Evolutionary conservation across 2,329 filamentous ascomycete genomes (phyloP).

Genomic region (Juglanconis sp.): DNA sequence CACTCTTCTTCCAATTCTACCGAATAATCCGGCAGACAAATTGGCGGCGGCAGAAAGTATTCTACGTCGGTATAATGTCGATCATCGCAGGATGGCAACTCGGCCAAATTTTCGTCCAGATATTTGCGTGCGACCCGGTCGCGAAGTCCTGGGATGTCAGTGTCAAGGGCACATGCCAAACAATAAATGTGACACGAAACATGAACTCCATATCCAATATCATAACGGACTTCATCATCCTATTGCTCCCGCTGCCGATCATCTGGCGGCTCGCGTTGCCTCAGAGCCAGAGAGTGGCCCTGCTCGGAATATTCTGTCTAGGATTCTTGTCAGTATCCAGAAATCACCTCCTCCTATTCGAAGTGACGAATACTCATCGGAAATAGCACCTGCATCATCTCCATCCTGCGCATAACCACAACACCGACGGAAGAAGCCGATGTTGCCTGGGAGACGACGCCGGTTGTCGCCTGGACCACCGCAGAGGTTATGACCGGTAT

Average conservation of each 20-base stretch:
- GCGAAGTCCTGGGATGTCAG: background rate
- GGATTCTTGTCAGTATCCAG: constrained; percentile 5
- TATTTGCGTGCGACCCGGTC: constrained; percentile 4
- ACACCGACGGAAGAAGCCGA: background rate
- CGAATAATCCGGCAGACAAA: constrained; percentile 3
- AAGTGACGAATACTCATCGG: background rate
- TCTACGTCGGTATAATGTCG: background rate
- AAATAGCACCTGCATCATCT: constrained; percentile 6
- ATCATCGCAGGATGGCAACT: constrained; percentile 2
- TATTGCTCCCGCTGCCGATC: constrained; percentile 7
- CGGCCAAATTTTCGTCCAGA: constrained; percentile 1
- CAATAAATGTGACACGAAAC: background rate
- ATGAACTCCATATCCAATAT: constrained; percentile 7
- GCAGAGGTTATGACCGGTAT: constrained; percentile 5
- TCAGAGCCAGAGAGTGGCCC: background rate
- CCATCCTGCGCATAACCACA: constrained; percentile 3
- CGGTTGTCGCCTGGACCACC: constrained; percentile 1
- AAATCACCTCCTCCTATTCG: background rate
- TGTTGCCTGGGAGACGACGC: background rate
- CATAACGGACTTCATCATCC: constrained; percentile 6
- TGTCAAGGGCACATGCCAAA: background rate
- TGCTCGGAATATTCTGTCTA: constrained; percentile 5
- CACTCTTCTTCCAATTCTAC: constrained; percentile 13
- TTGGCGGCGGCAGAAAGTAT: background rate
- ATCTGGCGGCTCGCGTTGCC: constrained; percentile 4